Percentiles rank a stretch among this genome's conserved stretches.
phyloP scores from a whole-genome alignment of 129 eudicot genomes.

The Helianthus annuus region DNA sequence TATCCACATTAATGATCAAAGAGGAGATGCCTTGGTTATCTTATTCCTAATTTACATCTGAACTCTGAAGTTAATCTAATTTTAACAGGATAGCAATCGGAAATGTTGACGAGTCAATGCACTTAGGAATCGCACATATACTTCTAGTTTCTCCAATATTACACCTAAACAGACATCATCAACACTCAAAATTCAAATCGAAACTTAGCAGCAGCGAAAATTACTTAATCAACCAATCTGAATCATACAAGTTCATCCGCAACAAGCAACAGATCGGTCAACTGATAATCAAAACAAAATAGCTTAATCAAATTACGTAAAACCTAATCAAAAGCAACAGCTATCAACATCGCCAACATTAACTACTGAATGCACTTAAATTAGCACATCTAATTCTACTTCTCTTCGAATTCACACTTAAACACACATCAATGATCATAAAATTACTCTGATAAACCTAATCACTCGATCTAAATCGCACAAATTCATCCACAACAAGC shows the following conservation, averaged over 20 bases:
- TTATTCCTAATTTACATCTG: background rate
- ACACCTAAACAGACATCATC: conserved; percentile 8
- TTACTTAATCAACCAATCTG: conserved; percentile 15
- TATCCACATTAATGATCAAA: conserved; percentile 15
- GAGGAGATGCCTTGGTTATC: background rate
- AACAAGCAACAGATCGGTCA: conserved; percentile 5
- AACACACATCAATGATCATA: background rate
- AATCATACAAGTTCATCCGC: conserved; percentile 8
- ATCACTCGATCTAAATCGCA: conserved; percentile 21
- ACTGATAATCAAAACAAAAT: background rate
- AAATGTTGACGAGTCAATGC: conserved; percentile 11
- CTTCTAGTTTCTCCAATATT: background rate
- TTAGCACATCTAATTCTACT: conserved; percentile 5
- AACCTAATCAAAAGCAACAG: conserved; percentile 18
- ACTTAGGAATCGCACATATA: conserved; percentile 8
- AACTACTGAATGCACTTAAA: background rate
- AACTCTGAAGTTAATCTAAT: background rate
- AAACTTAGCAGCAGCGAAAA: background rate
- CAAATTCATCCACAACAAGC: background rate
- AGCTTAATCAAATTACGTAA: conserved; percentile 9
- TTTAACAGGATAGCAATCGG: background rate
- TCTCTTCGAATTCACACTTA: background rate
- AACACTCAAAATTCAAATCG: background rate
- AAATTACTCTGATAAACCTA: background rate
- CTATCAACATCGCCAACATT: background rate